Conservation (phyloP, 768 basidiomycete genomes). For the Udeniomyces megalosporus region DNA sequence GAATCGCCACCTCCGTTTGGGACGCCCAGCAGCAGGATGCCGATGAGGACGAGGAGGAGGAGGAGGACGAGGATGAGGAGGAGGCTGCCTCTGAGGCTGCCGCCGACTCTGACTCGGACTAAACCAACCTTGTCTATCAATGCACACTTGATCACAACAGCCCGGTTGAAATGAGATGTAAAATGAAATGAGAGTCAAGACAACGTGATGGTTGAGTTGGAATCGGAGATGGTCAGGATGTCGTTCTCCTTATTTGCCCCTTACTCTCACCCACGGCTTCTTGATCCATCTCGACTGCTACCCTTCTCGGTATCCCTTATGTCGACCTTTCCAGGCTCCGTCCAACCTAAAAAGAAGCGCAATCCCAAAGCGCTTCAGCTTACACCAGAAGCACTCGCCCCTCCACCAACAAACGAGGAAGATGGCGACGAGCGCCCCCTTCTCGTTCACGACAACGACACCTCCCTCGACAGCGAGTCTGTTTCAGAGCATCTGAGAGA, state of each 20-base stretch:
- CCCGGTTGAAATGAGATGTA: too few species aligned
- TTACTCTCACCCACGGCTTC: too few species aligned
- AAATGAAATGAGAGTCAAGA: too few species aligned
- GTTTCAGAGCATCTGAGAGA: not conserved
- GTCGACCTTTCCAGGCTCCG: conserved; percentile 13
- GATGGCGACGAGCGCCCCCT: not conserved
- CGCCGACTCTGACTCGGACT: too few species aligned
- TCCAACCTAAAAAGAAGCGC: conserved; percentile 46
- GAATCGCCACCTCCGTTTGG: conserved; percentile 33
- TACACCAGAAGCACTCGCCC: conserved; percentile 32
- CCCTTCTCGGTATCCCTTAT: not conserved
- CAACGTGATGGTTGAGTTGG: too few species aligned
- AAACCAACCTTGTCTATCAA: too few species aligned
- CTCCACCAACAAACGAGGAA: conserved; percentile 9
- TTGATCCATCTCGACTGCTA: too few species aligned
- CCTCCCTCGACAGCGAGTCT: not conserved
- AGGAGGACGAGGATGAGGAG: conserved; percentile 15
- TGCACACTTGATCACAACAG: too few species aligned
- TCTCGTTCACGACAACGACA: not conserved
- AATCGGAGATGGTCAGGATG: too few species aligned
- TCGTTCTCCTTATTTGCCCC: too few species aligned
- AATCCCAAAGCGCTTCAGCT: conserved; percentile 79
- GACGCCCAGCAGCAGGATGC: conserved; percentile 26
- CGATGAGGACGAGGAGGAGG: conserved; percentile 23
- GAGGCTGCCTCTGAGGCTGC: not conserved